Evolutionary conservation across 2,329 filamentous ascomycete species (phyloP).

Genomic region (Thyridium curvatum): DNA sequence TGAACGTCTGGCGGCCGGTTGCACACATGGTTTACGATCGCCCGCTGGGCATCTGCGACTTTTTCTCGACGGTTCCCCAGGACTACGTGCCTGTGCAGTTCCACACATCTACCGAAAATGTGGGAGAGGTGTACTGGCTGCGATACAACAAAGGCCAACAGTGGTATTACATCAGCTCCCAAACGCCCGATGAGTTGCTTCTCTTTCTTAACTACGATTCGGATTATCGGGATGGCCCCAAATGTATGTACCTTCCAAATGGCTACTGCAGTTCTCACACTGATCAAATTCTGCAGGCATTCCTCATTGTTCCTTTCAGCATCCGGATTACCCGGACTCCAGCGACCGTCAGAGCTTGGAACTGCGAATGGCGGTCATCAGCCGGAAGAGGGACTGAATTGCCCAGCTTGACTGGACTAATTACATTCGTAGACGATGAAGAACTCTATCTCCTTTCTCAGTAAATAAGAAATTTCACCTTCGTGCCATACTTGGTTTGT

Average conservation of each 20-base stretch:
- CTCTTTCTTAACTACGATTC: slow-evolving; percentile 1
- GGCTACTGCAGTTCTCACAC: not conserved
- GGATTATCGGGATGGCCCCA: slow-evolving; percentile 1
- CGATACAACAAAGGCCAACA: slow-evolving; percentile 1
- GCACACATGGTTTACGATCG: too few relatives aligned
- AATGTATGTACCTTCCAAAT: not conserved
- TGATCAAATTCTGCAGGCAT: not conserved
- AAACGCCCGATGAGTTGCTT: slow-evolving; percentile 1
- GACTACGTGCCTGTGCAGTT: slow-evolving; percentile 1
- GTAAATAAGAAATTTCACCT: too few relatives aligned
- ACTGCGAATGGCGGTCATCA: not conserved
- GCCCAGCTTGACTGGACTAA: too few relatives aligned
- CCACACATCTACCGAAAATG: slow-evolving; percentile 1
- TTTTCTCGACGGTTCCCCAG: slow-evolving; percentile 1
- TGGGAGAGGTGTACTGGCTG: slow-evolving; percentile 2
- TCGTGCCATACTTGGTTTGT: too few relatives aligned
- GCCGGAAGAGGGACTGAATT: not conserved
- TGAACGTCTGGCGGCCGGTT: too few relatives aligned
- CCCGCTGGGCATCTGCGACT: not conserved
- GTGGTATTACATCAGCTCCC: slow-evolving; percentile 2
- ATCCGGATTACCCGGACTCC: not conserved
- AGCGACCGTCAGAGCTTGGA: slow-evolving; percentile 1
- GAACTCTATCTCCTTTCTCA: too few relatives aligned
- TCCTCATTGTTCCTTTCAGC: slow-evolving; percentile 2
- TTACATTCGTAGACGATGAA: too few relatives aligned